Conservation (phyloP, 192 early-diverging fungal species). For the Phycomyces nitens region DNA sequence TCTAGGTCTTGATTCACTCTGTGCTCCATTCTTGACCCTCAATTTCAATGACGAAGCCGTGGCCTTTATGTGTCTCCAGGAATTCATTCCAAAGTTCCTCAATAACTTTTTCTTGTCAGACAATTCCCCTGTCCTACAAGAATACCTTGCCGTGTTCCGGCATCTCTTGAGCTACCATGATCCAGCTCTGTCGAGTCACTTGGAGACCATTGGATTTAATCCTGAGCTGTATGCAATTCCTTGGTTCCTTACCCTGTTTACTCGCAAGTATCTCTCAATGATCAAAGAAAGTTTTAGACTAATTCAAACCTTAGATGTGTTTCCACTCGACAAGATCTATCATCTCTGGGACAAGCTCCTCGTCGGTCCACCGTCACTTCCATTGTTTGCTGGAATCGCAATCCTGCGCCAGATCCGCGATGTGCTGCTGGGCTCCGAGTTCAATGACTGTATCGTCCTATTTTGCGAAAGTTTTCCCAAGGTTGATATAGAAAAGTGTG, state of each 20-base stretch:
- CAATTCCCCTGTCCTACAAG: constrained; percentile 65
- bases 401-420: constrained; percentile 69
- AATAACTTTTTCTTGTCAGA: constrained; percentile 71
- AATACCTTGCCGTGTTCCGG: constrained; percentile 63
- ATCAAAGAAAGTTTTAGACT: neutral
- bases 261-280: constrained; percentile 53
- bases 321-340: constrained; percentile 77
- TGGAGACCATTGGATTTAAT: constrained; percentile 56
- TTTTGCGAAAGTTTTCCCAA: constrained; percentile 58
- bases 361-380: constrained; percentile 59
- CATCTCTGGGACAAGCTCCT: constrained; percentile 77
- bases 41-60: constrained; percentile 75
- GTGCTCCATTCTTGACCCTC: constrained; percentile 70
- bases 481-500: constrained; percentile 70
- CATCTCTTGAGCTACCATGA: constrained; percentile 71
- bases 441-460: constrained; percentile 57
- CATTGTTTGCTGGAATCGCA: constrained; percentile 63
- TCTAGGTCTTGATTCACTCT: constrained; percentile 67
- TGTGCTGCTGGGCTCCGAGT: constrained; percentile 58
- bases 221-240: constrained; percentile 78
- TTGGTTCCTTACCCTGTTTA: constrained; percentile 82
- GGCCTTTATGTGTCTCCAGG: constrained; percentile 62
- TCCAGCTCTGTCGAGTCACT: constrained; percentile 64
- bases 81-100: constrained; percentile 63
- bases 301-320: constrained; percentile 57